Evolutionary conservation across 75 land plant genomes (phyloP).

Genomic region (Picea glauca): DNA sequence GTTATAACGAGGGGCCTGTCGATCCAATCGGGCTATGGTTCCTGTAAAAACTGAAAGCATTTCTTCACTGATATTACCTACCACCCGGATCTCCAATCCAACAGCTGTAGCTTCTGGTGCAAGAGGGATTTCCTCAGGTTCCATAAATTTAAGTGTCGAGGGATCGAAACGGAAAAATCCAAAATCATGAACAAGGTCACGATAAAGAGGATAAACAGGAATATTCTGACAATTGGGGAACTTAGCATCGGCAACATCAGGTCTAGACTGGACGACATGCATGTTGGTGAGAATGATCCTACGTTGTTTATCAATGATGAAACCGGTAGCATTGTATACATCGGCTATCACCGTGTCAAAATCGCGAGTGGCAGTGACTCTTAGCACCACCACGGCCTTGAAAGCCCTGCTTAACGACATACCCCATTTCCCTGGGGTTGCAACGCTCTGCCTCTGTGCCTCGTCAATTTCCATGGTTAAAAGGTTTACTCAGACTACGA

Average conservation of each 20-base stretch:
- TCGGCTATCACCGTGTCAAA: slow-evolving; percentile 91
- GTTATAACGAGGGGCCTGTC: slow-evolving; percentile 86
- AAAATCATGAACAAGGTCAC: slow-evolving; percentile 75
- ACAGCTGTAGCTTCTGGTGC: slow-evolving; percentile 42
- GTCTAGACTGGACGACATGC: slow-evolving; percentile 92
- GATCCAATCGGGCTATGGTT: slow-evolving; percentile 87
- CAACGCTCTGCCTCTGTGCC: no score
- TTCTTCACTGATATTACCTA: slow-evolving; percentile 43
- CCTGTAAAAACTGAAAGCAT: slow-evolving; percentile 89
- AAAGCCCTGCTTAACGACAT: slow-evolving; percentile 52
- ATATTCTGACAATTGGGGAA: slow-evolving; percentile 84
- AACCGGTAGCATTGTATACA: slow-evolving; percentile 79
- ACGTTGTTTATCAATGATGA: slow-evolving; percentile 68
- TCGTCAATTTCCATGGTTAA: no score
- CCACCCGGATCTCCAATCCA: slow-evolving; percentile 43
- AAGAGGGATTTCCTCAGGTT: slow-evolving; percentile 35
- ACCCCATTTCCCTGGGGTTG: no score
- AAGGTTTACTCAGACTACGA: no score
- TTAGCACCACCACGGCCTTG: slow-evolving; percentile 80
- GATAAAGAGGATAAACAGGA: slow-evolving; percentile 74
- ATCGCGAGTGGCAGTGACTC: slow-evolving; percentile 71
- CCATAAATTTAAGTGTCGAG: slow-evolving; percentile 20
- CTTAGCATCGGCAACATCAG: slow-evolving; percentile 93
- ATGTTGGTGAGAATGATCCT: slow-evolving; percentile 90
- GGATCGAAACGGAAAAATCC: slow-evolving; percentile 42